phyloP scores from a whole-genome alignment of 1,284 basidiomycete genomes.

The Puccinia horiana region DNA sequence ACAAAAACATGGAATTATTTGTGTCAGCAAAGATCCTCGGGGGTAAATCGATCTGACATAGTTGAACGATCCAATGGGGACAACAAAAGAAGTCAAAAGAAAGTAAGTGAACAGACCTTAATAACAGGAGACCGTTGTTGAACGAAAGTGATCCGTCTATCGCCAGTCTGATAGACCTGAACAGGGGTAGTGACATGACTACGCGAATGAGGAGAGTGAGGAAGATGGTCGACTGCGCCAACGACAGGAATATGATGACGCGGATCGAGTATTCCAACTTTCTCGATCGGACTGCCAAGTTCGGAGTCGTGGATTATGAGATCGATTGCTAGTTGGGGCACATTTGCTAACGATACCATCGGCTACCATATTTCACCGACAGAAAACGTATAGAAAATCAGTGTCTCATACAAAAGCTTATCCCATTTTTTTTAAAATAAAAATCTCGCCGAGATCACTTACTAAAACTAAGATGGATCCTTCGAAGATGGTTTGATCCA shows the following conservation, averaged over 20 bases:
- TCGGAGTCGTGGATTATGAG: conserved; percentile 9
- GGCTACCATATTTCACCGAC: neutral
- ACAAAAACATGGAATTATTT: neutral
- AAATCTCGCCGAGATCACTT: neutral
- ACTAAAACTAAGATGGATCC: conserved; percentile 7
- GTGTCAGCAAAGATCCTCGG: too few relatives aligned
- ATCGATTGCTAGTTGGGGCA: conserved; percentile 30
- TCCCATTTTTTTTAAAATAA: neutral
- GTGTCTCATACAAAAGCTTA: neutral
- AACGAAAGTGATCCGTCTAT: conserved; percentile 11
- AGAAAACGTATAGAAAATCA: neutral
- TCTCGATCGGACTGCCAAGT: neutral
- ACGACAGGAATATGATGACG: conserved; percentile 30
- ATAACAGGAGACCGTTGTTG: conserved; percentile 37
- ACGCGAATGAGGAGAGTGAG: neutral
- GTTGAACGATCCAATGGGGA: too few relatives aligned
- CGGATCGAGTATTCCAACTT: conserved; percentile 30
- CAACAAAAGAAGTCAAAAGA: too few relatives aligned
- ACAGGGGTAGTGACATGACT: neutral
- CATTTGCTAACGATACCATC: conserved; percentile 37
- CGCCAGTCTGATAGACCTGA: conserved; percentile 27
- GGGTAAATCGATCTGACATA: too few relatives aligned
- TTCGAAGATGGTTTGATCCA: conserved; percentile 1
- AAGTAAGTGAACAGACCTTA: neutral
- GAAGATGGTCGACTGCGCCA: conserved; percentile 4